phyloP scores from a whole-genome alignment of 345 rosid species.

The Hibiscus syriacus region DNA sequence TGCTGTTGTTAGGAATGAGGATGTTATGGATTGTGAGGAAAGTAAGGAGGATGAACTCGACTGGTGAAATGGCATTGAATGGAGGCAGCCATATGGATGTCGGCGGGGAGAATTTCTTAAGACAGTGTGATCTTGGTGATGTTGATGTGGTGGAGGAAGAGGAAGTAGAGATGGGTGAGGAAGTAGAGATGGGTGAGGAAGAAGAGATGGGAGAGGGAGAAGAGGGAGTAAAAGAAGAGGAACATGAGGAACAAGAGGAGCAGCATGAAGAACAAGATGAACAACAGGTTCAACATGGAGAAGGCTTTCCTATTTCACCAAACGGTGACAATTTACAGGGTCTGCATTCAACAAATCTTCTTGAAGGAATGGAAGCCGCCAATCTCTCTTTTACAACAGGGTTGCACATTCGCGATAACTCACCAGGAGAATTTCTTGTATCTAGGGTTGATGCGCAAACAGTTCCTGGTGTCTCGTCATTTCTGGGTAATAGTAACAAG shows the following conservation, averaged over 20 bases:
- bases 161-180: constrained; percentile 20
- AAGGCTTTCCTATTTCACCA: constrained; percentile 38
- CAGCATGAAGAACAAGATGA: neutral
- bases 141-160: constrained; percentile 15
- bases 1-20: constrained; percentile 5
- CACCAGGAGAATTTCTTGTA: constrained; percentile 50
- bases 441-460: constrained; percentile 47
- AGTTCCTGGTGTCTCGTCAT: constrained; percentile 41
- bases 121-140: constrained; percentile 29
- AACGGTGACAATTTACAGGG: constrained; percentile 39
- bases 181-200: constrained; percentile 25
- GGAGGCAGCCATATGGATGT: constrained; percentile 24
- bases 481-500: constrained; percentile 40
- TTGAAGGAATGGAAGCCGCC: constrained; percentile 51
- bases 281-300: constrained; percentile 20
- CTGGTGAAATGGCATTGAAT: constrained; percentile 35
- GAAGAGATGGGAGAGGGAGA: constrained; percentile 33
- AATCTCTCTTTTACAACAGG: constrained; percentile 47
- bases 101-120: constrained; percentile 34
- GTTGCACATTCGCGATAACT: constrained; percentile 37
- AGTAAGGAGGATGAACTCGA: constrained; percentile 29
- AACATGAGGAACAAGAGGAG: constrained; percentile 15
- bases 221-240: constrained; percentile 32
- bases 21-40: constrained; percentile 45
- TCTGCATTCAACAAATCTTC: constrained; percentile 44